These are phyloP conservation scores for Pseudoneurospora amorphoporcata DNA, from an alignment of 495 filamentous ascomycete genomes.

Conservation along the genomic window DNA sequence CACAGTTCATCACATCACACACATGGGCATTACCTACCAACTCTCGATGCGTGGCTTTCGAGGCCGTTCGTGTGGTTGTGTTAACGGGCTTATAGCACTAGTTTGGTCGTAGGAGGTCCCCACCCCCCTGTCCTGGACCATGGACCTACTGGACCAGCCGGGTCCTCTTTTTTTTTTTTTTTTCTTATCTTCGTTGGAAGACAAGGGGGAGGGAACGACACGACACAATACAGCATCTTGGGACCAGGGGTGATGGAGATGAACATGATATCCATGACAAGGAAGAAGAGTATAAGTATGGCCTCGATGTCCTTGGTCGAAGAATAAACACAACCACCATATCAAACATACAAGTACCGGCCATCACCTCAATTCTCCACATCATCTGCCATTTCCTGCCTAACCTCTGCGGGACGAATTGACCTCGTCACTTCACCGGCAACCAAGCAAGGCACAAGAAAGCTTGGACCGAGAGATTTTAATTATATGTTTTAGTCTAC, in stretches of 20 bases:
- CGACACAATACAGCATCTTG: neutral
- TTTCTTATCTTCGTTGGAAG: neutral
- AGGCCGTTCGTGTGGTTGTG: neutral
- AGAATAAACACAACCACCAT: neutral
- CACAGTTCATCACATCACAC: neutral
- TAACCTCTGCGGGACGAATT: neutral
- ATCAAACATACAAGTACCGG: neutral
- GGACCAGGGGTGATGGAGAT: neutral
- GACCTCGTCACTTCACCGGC: neutral
- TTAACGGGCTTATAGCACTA: neutral
- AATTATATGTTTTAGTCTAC: neutral
- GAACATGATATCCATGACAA: neutral
- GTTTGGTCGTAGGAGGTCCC: neutral
- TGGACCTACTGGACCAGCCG: neutral
- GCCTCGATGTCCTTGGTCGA: constrained; percentile 2
- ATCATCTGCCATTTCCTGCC: neutral
- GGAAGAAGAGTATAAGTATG: constrained; percentile 14
- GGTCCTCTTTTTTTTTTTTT: neutral
- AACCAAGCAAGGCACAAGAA: neutral
- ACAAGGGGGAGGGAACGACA: neutral
- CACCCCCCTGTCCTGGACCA: neutral
- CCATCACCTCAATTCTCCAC: neutral
- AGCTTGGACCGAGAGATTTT: neutral
- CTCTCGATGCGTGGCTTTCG: neutral
- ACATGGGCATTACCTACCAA: neutral